Evolutionary conservation across 1,284 basidiomycete species (phyloP).

Genomic region (Grifola frondosa): DNA sequence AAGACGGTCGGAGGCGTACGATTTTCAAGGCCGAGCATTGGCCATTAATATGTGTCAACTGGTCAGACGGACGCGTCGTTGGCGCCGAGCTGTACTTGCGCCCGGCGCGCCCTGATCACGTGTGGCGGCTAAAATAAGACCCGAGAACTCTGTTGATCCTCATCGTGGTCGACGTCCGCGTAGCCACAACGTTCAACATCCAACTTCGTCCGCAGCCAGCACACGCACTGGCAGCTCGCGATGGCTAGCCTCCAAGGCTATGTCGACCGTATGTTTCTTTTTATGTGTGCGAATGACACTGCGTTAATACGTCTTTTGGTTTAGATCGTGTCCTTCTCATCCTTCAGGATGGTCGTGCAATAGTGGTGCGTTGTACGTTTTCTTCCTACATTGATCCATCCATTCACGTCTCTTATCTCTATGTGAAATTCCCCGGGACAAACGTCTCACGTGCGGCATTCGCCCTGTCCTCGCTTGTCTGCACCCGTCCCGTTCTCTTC

Average conservation of each 20-base stretch:
- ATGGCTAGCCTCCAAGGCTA: slow-evolving; percentile 87
- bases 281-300: neutral
- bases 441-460: neutral
- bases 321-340: slow-evolving; percentile 81
- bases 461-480: neutral
- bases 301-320: slow-evolving; percentile 1
- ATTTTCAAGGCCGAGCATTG: neutral
- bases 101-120: slow-evolving; percentile 10
- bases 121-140: slow-evolving; percentile 1
- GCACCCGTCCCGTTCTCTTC: neutral
- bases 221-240: slow-evolving; percentile 16
- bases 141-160: neutral
- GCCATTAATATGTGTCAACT: no score
- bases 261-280: slow-evolving; percentile 65
- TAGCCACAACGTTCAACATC: no score
- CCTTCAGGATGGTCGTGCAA: slow-evolving; percentile 88
- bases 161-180: neutral
- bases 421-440: neutral
- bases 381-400: neutral
- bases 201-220: slow-evolving; percentile 1
- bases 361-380: slow-evolving; percentile 57
- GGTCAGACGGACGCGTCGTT: slow-evolving; percentile 12
- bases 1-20: slow-evolving; percentile 3
- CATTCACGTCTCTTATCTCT: neutral
- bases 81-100: slow-evolving; percentile 1